Evolutionary conservation across 2,329 filamentous ascomycete genomes (phyloP).

Genomic region (Coleophoma eucalyptorum): DNA sequence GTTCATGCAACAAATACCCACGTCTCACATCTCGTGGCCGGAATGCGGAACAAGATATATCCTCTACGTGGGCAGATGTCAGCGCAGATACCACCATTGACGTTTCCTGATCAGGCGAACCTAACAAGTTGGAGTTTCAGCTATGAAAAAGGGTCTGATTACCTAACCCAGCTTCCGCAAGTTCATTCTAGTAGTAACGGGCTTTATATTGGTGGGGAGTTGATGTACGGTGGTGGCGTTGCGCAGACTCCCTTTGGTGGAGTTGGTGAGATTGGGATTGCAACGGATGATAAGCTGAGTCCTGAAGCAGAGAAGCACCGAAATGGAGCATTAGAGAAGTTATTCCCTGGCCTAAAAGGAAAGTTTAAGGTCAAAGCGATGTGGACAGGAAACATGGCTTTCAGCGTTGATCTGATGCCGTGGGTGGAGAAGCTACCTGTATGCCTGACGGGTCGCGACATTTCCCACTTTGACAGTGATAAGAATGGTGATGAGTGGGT

Average conservation of each 20-base stretch:
- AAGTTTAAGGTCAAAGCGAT: too few relatives aligned
- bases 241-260: too few relatives aligned
- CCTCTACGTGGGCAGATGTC: conserved; percentile 46
- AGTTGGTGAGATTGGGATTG: conserved; percentile 21
- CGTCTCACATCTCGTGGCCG: conserved; percentile 45
- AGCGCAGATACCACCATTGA: conserved; percentile 37
- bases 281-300: conserved; percentile 27
- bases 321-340: too few relatives aligned
- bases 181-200: background rate
- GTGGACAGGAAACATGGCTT: too few relatives aligned
- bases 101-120: conserved; percentile 29
- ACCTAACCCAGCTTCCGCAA: conserved; percentile 51
- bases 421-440: too few relatives aligned
- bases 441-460: too few relatives aligned
- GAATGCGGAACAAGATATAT: conserved; percentile 39
- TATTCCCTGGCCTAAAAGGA: too few relatives aligned
- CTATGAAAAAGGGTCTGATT: conserved; percentile 59
- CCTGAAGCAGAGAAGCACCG: too few relatives aligned
- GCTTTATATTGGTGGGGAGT: conserved; percentile 32
- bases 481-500: too few relatives aligned
- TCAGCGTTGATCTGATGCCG: too few relatives aligned
- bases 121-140: conserved; percentile 52
- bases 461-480: too few relatives aligned
- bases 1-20: conserved; percentile 57
- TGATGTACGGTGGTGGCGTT: conserved; percentile 54